Evolutionary conservation across 805 yeast species (phyloP).

Genomic region (Monosporozyma aquatica): DNA sequence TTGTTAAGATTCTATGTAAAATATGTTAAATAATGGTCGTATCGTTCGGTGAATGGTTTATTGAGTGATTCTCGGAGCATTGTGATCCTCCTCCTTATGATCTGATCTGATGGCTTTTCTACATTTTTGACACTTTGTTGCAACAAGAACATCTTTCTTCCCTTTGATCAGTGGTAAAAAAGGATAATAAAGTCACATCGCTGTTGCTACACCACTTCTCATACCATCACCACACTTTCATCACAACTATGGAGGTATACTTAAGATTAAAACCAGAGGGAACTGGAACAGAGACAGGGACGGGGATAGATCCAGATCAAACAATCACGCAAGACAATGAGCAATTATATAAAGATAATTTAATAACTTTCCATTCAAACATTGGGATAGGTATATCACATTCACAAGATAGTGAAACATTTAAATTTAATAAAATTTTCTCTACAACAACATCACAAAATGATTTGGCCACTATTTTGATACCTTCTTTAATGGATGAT

Average conservation of each 20-base stretch:
- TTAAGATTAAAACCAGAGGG: constrained; percentile 2
- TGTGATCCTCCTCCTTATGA: too few species aligned
- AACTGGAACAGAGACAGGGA: neutral
- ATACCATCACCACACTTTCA: neutral
- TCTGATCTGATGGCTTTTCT: too few species aligned
- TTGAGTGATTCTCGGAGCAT: too few species aligned
- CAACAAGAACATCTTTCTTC: too few species aligned
- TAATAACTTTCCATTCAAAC: constrained; percentile 1
- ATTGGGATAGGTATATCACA: constrained; percentile 1
- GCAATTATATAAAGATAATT: neutral
- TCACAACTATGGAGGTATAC: constrained; percentile 9
- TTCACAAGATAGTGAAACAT: neutral
- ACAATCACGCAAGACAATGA: neutral
- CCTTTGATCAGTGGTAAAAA: too few species aligned
- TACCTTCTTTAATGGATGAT: constrained; percentile 4
- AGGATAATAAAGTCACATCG: too few species aligned
- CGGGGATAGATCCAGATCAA: neutral
- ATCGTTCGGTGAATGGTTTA: too few species aligned
- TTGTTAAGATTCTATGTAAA: too few species aligned
- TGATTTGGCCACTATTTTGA: constrained; percentile 4
- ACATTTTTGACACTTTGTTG: too few species aligned
- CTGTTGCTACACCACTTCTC: too few species aligned
- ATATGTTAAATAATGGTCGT: too few species aligned
- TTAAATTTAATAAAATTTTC: constrained; percentile 2
- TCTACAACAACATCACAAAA: neutral